Conservation (phyloP, 2,329 filamentous ascomycete genomes). For the Aspergillus niger region DNA sequence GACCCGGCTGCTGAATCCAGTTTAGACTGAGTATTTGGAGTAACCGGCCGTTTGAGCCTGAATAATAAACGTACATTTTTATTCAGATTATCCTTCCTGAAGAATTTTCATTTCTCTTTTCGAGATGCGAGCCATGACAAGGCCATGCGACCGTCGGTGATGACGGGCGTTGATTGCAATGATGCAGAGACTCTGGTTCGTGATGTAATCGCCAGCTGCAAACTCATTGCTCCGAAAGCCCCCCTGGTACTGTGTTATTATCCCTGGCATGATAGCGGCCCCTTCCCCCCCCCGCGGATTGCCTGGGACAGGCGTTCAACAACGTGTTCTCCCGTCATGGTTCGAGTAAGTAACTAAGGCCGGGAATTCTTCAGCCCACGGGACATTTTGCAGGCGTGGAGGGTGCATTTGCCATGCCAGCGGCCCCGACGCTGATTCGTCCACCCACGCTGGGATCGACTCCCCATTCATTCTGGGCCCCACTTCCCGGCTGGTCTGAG, state of each 20-base stretch:
- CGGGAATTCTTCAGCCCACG: constrained; percentile 19
- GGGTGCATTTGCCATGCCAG: constrained; percentile 17
- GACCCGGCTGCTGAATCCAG: not conserved
- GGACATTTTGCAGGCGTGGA: constrained; percentile 19
- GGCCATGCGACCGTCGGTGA: not conserved
- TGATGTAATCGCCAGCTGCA: constrained; percentile 17
- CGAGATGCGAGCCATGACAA: not conserved
- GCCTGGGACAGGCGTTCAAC: constrained; percentile 12
- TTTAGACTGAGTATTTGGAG: not conserved
- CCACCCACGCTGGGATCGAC: constrained; percentile 12
- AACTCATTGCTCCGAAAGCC: not conserved
- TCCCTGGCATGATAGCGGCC: constrained; percentile 12
- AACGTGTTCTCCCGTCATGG: constrained; percentile 15
- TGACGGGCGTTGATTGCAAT: constrained; percentile 8
- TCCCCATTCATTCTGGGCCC: constrained; percentile 17
- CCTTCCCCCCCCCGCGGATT: constrained; percentile 1
- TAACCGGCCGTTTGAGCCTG: not conserved
- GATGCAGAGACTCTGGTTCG: constrained; percentile 17
- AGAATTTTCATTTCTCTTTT: too few species aligned
- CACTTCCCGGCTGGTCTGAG: constrained; percentile 22
- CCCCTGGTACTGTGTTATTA: not conserved
- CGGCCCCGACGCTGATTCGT: constrained; percentile 12
- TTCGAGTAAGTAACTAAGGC: not conserved
- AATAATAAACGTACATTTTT: not conserved
- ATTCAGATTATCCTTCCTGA: too few species aligned